Evolutionary conservation across 2,329 filamentous ascomycete genomes (phyloP).

Genomic region (Trichoderma koningii): DNA sequence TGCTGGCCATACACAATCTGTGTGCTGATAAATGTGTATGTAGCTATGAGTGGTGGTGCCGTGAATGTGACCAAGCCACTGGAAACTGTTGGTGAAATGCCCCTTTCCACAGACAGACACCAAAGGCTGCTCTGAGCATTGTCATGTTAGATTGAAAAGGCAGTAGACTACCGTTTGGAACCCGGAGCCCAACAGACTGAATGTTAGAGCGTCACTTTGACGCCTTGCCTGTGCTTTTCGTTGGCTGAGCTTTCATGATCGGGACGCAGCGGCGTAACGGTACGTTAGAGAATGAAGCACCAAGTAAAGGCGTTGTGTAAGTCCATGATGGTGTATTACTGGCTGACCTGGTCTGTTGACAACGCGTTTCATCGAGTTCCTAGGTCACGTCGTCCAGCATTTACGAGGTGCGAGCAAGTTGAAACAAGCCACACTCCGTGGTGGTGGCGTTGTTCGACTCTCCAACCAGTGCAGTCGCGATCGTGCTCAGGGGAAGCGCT

Average conservation of each 20-base stretch:
- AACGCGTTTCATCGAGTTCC: not conserved
- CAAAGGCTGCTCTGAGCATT: not conserved
- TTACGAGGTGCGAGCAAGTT: slow-evolving; percentile 7
- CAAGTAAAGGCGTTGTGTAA: not conserved
- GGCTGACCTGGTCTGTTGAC: not conserved
- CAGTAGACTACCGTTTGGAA: not conserved
- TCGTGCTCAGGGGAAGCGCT: not conserved
- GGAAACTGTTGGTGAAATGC: not conserved
- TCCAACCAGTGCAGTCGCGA: not conserved
- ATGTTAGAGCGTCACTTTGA: not conserved
- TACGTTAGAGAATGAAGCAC: not conserved
- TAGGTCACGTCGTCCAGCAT: slow-evolving; percentile 5
- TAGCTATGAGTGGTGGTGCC: too few species aligned
- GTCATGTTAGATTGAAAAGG: not conserved
- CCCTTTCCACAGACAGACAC: not conserved
- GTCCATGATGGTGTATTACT: not conserved
- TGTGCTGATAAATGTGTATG: too few species aligned
- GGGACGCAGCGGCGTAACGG: not conserved
- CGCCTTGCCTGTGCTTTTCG: not conserved
- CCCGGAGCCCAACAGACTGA: not conserved
- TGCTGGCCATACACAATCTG: not conserved
- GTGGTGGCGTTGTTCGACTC: not conserved
- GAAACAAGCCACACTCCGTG: slow-evolving; percentile 2
- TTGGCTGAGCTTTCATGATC: not conserved
- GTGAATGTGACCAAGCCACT: too few species aligned